Percentiles rank a stretch among this genome's conserved stretches.
Conservation (phyloP, 345 rosid genomes). For the Moringa oleifera region DNA sequence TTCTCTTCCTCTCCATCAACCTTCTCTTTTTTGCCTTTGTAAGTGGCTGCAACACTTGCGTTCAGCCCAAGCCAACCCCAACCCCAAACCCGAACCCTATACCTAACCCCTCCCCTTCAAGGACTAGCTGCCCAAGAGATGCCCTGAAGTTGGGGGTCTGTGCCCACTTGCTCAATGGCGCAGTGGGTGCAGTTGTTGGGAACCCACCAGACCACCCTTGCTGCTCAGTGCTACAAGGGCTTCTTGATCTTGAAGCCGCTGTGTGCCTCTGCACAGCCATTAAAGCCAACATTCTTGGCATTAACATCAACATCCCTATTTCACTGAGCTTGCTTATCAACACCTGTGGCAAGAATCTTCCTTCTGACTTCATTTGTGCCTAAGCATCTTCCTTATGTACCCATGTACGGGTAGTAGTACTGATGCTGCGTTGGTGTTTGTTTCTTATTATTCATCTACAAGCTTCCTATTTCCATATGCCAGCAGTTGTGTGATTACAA, state of each 20-base stretch:
- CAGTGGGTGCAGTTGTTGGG: slow-evolving; percentile 43
- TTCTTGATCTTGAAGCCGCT: slow-evolving; percentile 59
- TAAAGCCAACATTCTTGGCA: slow-evolving; percentile 63
- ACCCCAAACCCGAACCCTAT: slow-evolving; percentile 42
- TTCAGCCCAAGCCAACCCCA: slow-evolving; percentile 36
- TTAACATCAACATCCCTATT: slow-evolving; percentile 53
- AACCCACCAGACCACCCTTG: slow-evolving; percentile 57
- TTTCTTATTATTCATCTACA: neutral
- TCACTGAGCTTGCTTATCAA: slow-evolving; percentile 63
- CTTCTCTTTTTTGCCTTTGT: slow-evolving; percentile 30
- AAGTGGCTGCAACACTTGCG: slow-evolving; percentile 47
- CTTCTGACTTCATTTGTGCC: slow-evolving; percentile 63
- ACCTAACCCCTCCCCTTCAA: slow-evolving; percentile 23
- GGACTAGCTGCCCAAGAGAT: slow-evolving; percentile 54
- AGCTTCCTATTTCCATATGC: too few relatives aligned
- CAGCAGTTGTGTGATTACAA: neutral
- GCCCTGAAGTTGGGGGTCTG: slow-evolving; percentile 57
- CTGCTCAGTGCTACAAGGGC: slow-evolving; percentile 57
- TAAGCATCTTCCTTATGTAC: slow-evolving; percentile 12
- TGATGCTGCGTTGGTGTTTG: slow-evolving; percentile 6
- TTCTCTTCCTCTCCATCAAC: slow-evolving; percentile 17
- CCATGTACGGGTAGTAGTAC: neutral
- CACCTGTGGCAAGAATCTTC: slow-evolving; percentile 67
- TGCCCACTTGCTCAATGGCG: slow-evolving; percentile 48
- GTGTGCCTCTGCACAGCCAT: slow-evolving; percentile 74